Evolutionary conservation across 441 rosid species (phyloP).

Genomic region (Syzygium syzygioides): DNA sequence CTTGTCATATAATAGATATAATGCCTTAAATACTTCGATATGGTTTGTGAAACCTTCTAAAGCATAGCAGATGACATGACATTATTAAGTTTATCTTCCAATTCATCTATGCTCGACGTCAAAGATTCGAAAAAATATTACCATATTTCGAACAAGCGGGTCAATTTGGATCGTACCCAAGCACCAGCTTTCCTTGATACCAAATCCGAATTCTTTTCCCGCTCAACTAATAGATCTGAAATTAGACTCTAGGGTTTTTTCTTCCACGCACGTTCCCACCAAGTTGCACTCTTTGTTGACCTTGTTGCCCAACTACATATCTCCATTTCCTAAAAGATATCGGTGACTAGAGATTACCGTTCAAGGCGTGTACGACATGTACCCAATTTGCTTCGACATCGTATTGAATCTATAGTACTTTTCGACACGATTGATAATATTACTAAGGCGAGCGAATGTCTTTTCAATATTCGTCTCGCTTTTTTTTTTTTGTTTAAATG

Average conservation of each 20-base stretch:
- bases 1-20: accelerated
- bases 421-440: accelerated
- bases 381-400: accelerated
- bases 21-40: not conserved
- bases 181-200: not conserved
- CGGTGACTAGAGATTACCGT: not conserved
- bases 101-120: not conserved
- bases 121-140: not conserved
- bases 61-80: not conserved
- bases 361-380: not conserved
- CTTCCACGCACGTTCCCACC: not conserved
- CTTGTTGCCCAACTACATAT: not conserved
- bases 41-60: not conserved
- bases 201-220: not conserved
- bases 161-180: not conserved
- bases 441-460: accelerated
- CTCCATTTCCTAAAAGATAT: not conserved
- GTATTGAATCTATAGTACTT: not conserved
- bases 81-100: not conserved
- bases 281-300: not conserved
- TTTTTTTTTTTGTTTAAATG: not conserved
- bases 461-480: not conserved
- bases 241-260: not conserved
- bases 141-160: accelerated
- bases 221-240: not conserved